Conservation (phyloP, 129 eudicot species). For the Oenanthe sinensis region DNA sequence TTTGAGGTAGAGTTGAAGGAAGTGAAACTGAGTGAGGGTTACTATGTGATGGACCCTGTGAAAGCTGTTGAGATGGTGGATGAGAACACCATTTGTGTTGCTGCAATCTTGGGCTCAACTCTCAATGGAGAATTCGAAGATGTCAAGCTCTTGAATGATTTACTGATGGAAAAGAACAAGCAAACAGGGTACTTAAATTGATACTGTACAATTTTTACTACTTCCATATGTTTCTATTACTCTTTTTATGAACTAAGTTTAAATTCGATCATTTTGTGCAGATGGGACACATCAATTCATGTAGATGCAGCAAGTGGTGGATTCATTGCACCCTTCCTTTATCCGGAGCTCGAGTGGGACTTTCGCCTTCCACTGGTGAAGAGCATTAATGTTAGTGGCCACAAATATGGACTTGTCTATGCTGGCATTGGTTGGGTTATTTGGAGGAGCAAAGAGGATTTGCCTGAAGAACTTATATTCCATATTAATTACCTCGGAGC, state of each 20-base stretch:
- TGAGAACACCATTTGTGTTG: constrained; percentile 34
- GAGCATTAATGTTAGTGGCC: constrained; percentile 33
- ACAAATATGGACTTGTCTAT: constrained; percentile 32
- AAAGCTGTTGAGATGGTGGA: constrained; percentile 34
- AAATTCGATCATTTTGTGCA: neutral
- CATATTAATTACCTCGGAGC: constrained; percentile 31
- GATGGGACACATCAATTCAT: constrained; percentile 34
- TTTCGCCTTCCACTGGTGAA: constrained; percentile 29
- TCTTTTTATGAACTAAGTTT: neutral
- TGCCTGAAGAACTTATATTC: constrained; percentile 34
- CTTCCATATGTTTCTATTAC: neutral
- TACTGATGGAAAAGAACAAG: constrained; percentile 31
- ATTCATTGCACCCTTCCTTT: constrained; percentile 23
- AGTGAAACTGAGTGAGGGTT: constrained; percentile 30
- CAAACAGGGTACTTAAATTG: constrained; percentile 29
- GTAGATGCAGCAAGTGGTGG: constrained; percentile 37
- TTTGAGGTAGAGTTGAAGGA: constrained; percentile 35
- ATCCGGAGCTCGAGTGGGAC: constrained; percentile 36
- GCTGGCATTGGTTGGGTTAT: constrained; percentile 40
- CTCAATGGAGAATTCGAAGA: constrained; percentile 42
- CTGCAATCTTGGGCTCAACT: constrained; percentile 33
- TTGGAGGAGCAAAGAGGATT: constrained; percentile 36
- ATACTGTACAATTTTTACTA: neutral
- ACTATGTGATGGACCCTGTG: constrained; percentile 34
- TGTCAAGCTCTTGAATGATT: constrained; percentile 36